A percentile compares a stretch with the other conserved stretches of the same genome.
phyloP scores from a whole-genome alignment of 163 green algal genomes.

The Volvox carteri region DNA sequence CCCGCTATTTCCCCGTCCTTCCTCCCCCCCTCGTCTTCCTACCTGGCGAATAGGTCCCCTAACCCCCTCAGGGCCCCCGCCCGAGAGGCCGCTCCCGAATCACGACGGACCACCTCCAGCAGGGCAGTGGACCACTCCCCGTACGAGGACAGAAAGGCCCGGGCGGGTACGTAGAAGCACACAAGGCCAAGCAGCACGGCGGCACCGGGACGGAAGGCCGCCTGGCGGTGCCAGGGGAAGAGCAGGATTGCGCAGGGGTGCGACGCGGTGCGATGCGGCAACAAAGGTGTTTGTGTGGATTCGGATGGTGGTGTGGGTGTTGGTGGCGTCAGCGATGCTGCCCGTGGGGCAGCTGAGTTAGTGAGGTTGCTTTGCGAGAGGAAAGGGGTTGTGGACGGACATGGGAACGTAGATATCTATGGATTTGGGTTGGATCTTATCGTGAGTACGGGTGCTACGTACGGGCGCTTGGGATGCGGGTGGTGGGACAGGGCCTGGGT shows the following conservation, averaged over 20 bases:
- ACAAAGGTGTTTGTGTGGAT: not conserved
- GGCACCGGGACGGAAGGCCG: conserved; percentile 32
- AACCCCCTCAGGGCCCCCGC: conserved; percentile 1
- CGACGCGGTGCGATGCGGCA: not conserved
- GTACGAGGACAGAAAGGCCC: conserved; percentile 28
- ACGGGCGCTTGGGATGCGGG: no score
- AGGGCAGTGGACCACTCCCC: conserved; percentile 8
- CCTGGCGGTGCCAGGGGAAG: conserved; percentile 3
- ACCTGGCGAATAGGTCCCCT: conserved; percentile 35
- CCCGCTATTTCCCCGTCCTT: no score
- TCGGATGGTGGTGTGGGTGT: not conserved
- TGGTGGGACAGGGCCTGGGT: no score
- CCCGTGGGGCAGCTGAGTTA: no score
- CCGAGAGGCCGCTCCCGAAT: not conserved
- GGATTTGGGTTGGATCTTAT: no score
- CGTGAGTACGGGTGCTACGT: no score
- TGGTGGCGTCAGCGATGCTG: no score
- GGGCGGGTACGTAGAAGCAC: conserved; percentile 3
- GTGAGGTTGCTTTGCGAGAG: no score
- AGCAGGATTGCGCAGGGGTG: not conserved
- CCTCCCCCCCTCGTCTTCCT: no score
- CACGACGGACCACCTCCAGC: conserved; percentile 15
- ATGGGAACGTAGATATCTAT: no score
- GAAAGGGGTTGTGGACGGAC: no score
- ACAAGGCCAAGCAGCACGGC: conserved; percentile 29